These are phyloP conservation scores for Daldinia concentrica DNA, from an alignment of 495 filamentous ascomycete species.

Conservation along the genomic window DNA sequence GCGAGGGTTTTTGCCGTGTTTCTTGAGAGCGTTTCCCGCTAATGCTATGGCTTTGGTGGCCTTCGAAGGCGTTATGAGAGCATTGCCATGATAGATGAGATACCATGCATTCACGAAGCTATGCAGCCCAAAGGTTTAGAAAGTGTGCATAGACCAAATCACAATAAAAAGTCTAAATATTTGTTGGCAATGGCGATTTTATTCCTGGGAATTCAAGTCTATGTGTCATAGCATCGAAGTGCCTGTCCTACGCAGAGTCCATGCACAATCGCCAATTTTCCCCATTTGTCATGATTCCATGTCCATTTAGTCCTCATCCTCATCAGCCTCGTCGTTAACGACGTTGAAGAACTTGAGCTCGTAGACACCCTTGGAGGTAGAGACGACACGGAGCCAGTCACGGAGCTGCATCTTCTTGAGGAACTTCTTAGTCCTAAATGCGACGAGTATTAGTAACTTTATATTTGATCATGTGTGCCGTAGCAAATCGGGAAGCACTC, in stretches of 20 bases:
- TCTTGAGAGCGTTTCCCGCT: slow-evolving; percentile 92
- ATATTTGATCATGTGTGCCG: not conserved
- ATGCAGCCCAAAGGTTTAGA: not conserved
- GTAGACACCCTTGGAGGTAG: slow-evolving; percentile 95
- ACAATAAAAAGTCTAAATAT: not conserved
- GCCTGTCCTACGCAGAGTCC: slow-evolving; percentile 30
- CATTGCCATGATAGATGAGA: slow-evolving; percentile 63
- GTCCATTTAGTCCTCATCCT: slow-evolving; percentile 89
- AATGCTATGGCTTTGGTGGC: slow-evolving; percentile 94
- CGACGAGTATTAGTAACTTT: slow-evolving; percentile 20
- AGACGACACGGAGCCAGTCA: slow-evolving; percentile 99
- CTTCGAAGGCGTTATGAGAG: slow-evolving; percentile 91
- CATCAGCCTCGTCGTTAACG: slow-evolving; percentile 94
- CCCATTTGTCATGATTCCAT: slow-evolving; percentile 13
- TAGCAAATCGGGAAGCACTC: slow-evolving; percentile 51
- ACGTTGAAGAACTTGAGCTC: slow-evolving; percentile 99
- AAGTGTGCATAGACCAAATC: not conserved
- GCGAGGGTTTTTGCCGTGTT: slow-evolving; percentile 93
- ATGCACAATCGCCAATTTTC: slow-evolving; percentile 32
- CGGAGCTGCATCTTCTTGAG: slow-evolving; percentile 99
- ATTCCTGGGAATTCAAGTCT: slow-evolving; percentile 37
- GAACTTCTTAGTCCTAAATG: slow-evolving; percentile 96
- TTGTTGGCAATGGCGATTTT: slow-evolving; percentile 29
- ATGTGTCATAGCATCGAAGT: slow-evolving; percentile 33
- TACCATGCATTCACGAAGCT: slow-evolving; percentile 2